Evolutionary conservation across 2,329 filamentous ascomycete species (phyloP).

Genomic region (Polychaeton citri): DNA sequence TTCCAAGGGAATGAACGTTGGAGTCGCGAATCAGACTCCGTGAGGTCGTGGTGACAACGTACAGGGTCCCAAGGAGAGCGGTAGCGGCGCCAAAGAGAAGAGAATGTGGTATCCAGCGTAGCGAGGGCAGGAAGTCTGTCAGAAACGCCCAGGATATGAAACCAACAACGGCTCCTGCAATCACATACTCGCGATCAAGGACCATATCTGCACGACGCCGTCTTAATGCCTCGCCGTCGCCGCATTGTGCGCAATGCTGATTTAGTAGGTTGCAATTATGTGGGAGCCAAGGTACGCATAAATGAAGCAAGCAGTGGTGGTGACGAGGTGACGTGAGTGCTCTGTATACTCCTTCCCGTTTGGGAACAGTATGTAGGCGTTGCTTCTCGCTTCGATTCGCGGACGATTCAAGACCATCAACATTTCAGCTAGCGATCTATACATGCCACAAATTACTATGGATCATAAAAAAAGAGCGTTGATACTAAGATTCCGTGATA

Average conservation of each 20-base stretch:
- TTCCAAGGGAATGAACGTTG: conserved; percentile 27
- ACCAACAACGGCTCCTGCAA: conserved; percentile 51
- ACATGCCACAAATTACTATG: too few species aligned
- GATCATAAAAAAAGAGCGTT: too few species aligned
- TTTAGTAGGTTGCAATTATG: too few species aligned
- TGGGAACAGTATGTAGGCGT: too few species aligned
- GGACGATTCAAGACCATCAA: too few species aligned
- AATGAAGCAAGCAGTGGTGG: too few species aligned
- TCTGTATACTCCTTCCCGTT: too few species aligned
- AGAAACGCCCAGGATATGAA: conserved; percentile 83
- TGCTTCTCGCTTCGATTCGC: too few species aligned
- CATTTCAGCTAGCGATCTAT: too few species aligned
- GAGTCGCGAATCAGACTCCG: conserved; percentile 45
- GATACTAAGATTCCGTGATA: too few species aligned
- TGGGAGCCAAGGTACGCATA: too few species aligned
- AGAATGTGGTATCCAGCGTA: conserved; percentile 78
- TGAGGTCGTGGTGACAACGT: conserved; percentile 50
- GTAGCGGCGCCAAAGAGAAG: conserved; percentile 56
- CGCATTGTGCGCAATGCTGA: background rate
- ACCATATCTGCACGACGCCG: conserved; percentile 34
- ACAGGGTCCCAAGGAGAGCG: conserved; percentile 41
- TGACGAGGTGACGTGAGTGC: too few species aligned
- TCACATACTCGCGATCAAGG: conserved; percentile 60
- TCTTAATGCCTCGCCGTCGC: background rate
- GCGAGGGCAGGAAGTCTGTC: conserved; percentile 65